Evolutionary conservation across 176 grass and related monocot species (phyloP).

Genomic region (Elymus sibiricus): DNA sequence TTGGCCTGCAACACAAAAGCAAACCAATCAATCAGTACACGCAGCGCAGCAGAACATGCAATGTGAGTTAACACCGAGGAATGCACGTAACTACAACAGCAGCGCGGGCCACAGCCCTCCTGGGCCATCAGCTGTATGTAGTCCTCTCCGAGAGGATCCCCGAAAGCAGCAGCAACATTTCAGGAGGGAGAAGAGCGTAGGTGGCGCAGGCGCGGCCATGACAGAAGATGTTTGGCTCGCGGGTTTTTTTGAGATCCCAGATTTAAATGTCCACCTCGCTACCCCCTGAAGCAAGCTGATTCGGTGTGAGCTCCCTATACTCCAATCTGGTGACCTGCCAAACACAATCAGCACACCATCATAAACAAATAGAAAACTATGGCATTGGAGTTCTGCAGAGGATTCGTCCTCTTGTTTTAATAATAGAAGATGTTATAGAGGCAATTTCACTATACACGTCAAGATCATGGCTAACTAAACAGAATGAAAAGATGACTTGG

Average conservation of each 20-base stretch:
- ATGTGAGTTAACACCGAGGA: too few species aligned
- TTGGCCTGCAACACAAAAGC: too few species aligned
- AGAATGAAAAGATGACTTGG: constrained; percentile 21
- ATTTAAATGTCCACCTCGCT: constrained; percentile 83
- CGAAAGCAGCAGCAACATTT: too few species aligned
- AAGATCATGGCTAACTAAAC: constrained; percentile 17
- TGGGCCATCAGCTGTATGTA: too few species aligned
- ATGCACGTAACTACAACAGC: too few species aligned
- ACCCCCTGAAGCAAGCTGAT: constrained; percentile 79
- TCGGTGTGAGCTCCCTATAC: constrained; percentile 65
- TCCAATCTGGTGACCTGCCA: constrained; percentile 82
- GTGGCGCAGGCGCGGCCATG: too few species aligned
- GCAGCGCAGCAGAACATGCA: too few species aligned
- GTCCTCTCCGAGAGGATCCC: too few species aligned
- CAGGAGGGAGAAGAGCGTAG: too few species aligned
- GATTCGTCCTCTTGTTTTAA: not conserved
- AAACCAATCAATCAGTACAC: too few species aligned
- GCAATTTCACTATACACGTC: not conserved
- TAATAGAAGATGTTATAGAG: not conserved
- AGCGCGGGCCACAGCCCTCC: too few species aligned
- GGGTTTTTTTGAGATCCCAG: constrained; percentile 87
- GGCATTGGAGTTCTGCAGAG: not conserved
- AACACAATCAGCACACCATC: not conserved
- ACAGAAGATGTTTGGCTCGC: constrained; percentile 55
- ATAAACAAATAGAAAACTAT: not conserved